Evolutionary conservation across 768 basidiomycete species (phyloP), one percentile per base, ranked within the genome.

Genomic region (Boletus pseudopeckii): DNA sequence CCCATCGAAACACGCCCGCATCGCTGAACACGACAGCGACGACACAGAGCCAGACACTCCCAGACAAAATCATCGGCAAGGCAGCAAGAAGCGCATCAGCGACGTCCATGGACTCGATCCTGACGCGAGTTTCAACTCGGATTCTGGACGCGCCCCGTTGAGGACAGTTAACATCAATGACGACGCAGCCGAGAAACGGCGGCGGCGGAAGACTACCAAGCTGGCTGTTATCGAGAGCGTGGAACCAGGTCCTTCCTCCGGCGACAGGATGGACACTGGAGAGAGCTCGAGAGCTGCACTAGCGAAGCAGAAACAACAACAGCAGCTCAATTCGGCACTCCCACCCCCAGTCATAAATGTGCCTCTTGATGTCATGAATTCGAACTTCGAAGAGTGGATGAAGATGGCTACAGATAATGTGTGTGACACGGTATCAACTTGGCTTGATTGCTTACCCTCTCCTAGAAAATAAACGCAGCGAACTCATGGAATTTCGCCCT

Each of bases 341-440:
- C 75, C 77, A 36, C 76, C 83, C 8, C 82, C 82, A 3, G 67
- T 66, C 33, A 80, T 84, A 26, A 79, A 85, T 40, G 81, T 86
- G 18, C 79, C 87, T 0, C 72, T 86, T 59, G 90, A 95, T 59
- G 81, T 93, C n/a, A 90, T 91, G 83, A 91, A 79, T 72, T 88
- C 85, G 37, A 97, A 94, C 63, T 97, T 88, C 65, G 97, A 99
- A 69, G 94, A 98, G 71, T 98, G 97, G 97, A 98, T 99, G 96
- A 98, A 98, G 77, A 86, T 98, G 85, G 94, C 95, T 1, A 98
- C 96, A 3, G 96, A 98, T 68, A 98, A 98, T 71, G 97, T 98
- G 15, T 36, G 57, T 67, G 37, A n/a, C 40, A 7, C n/a, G 6
- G 30, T 14, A 26, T 45, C 34, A 8, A 50, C 42, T 32, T 0